Conservation (phyloP, 345 rosid species). For the Trapa incisa region DNA sequence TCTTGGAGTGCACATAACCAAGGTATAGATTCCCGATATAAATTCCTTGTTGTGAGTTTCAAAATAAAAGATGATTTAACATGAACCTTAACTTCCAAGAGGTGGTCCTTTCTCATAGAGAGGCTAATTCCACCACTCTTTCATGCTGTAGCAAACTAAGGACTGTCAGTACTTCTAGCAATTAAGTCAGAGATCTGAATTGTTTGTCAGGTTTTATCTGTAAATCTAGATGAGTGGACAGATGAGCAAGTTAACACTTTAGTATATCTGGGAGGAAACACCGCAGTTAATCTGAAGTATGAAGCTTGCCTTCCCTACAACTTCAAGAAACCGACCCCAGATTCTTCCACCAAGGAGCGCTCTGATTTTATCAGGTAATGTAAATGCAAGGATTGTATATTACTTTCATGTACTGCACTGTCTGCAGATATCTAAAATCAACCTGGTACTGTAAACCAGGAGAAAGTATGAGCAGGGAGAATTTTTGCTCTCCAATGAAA, state of each 20-base stretch:
- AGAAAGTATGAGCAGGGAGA: too few species aligned
- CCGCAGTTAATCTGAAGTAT: conserved; percentile 48
- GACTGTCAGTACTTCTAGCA: too few species aligned
- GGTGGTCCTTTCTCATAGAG: too few species aligned
- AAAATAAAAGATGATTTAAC: too few species aligned
- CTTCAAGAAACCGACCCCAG: conserved; percentile 57
- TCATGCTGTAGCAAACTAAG: too few species aligned
- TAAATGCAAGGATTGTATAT: conserved; percentile 9
- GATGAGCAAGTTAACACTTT: conserved; percentile 70
- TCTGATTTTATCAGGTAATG: conserved; percentile 61
- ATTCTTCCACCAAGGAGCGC: conserved; percentile 71
- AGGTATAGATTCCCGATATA: conserved; percentile 25
- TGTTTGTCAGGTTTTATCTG: conserved; percentile 59
- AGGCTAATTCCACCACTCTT: too few species aligned
- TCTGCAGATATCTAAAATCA: neutral
- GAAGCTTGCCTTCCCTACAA: conserved; percentile 64
- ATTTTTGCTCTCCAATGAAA: too few species aligned
- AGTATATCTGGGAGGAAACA: conserved; percentile 63
- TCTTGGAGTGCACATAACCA: conserved; percentile 95
- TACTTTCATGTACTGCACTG: too few species aligned
- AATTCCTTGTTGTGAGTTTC: neutral
- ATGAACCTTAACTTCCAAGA: too few species aligned
- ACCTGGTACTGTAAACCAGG: neutral
- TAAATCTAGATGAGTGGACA: conserved; percentile 92
- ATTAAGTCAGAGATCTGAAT: neutral